These are phyloP conservation scores for Thelephora terrestris DNA, from an alignment of 1,284 basidiomycete genomes.

Conservation along the genomic window DNA sequence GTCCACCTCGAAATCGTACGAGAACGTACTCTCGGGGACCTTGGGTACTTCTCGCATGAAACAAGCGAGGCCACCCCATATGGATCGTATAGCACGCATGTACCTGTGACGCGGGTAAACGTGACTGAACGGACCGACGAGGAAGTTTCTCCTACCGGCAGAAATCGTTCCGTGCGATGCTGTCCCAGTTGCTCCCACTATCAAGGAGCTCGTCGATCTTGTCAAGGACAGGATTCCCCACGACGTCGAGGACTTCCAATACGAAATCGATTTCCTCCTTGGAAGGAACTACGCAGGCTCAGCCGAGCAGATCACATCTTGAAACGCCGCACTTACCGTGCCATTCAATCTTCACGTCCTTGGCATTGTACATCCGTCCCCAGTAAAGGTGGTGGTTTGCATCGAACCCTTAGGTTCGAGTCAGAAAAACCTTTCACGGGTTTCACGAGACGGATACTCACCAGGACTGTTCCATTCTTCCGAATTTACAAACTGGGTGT, in stretches of 20 bases:
- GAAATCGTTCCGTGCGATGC: slow-evolving; percentile 83
- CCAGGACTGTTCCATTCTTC: slow-evolving; percentile 75
- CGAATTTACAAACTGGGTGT: slow-evolving; percentile 77
- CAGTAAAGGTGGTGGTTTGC: slow-evolving; percentile 68
- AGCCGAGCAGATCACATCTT: background rate
- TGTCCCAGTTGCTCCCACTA: slow-evolving; percentile 53
- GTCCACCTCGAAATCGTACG: slow-evolving; percentile 55
- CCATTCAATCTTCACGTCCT: slow-evolving; percentile 84
- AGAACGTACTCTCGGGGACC: slow-evolving; percentile 41
- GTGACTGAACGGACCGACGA: slow-evolving; percentile 3
- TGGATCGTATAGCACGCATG: slow-evolving; percentile 50
- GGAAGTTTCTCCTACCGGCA: slow-evolving; percentile 54
- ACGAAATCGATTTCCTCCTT: slow-evolving; percentile 73
- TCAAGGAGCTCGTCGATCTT: slow-evolving; percentile 59
- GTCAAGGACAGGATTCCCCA: slow-evolving; percentile 59
- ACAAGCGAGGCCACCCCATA: slow-evolving; percentile 67
- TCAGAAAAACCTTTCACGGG: slow-evolving; percentile 1
- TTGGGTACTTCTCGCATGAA: slow-evolving; percentile 54
- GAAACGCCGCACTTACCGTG: slow-evolving; percentile 43
- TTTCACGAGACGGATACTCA: slow-evolving; percentile 22
- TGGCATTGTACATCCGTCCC: slow-evolving; percentile 75
- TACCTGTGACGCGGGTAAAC: slow-evolving; percentile 32
- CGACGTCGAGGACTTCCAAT: slow-evolving; percentile 65
- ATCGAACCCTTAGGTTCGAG: slow-evolving; percentile 50
- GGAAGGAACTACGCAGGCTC: slow-evolving; percentile 43